These are phyloP conservation scores for Begonia fuchsioides DNA, from an alignment of 306 rosid genomes.

Conservation along the genomic window DNA sequence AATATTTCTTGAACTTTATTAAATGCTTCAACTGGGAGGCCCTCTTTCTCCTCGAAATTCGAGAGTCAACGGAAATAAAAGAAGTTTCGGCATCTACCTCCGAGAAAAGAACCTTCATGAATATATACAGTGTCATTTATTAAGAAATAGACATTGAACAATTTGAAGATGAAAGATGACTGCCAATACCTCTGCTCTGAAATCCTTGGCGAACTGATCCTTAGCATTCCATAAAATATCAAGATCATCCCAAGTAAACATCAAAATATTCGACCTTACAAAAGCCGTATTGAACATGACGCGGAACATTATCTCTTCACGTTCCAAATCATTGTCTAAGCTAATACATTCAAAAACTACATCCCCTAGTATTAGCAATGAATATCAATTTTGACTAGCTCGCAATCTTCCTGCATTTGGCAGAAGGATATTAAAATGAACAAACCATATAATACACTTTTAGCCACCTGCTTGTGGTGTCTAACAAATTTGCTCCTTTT, in stretches of 20 bases:
- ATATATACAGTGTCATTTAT: constrained; percentile 17
- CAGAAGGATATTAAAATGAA: too few species aligned
- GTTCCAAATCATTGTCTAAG: constrained; percentile 67
- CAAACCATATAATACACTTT: background rate
- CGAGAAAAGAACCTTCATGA: constrained; percentile 79
- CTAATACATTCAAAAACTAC: constrained; percentile 89
- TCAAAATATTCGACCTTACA: constrained; percentile 91
- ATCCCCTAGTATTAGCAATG: constrained; percentile 94
- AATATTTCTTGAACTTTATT: constrained; percentile 88
- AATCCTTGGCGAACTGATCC: constrained; percentile 67
- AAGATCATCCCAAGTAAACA: constrained; percentile 86
- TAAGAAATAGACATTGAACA: constrained; percentile 5
- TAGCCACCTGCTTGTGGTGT: constrained; percentile 65
- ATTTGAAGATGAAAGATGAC: constrained; percentile 6
- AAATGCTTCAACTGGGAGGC: constrained; percentile 90
- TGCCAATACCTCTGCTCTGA: constrained; percentile 85
- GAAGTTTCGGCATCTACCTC: constrained; percentile 78
- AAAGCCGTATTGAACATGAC: constrained; percentile 96
- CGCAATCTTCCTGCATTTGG: constrained; percentile 65
- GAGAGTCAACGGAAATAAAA: constrained; percentile 48
- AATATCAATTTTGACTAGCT: constrained; percentile 84
- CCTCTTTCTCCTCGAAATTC: constrained; percentile 68
- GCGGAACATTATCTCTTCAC: constrained; percentile 84
- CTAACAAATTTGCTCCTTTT: constrained; percentile 76
- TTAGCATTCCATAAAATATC: constrained; percentile 71